Conservation (phyloP, 352 stramenopile genomes). For the Pythium brachiatum region DNA sequence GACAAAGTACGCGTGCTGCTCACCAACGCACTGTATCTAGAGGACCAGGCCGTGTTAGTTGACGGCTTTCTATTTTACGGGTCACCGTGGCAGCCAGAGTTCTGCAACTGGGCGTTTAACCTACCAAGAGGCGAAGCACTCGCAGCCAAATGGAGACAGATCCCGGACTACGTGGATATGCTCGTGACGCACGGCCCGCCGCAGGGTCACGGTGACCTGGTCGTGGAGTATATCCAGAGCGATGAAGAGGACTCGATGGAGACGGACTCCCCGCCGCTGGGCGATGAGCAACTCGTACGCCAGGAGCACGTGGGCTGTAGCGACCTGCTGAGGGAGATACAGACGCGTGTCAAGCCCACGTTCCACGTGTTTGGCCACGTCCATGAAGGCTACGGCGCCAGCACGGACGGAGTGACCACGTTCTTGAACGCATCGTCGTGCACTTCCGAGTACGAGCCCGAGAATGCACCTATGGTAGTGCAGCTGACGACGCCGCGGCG, state of each 20-base stretch:
- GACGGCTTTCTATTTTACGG: slow-evolving; percentile 77
- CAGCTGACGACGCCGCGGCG: slow-evolving; percentile 26
- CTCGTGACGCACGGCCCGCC: slow-evolving; percentile 89
- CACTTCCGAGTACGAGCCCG: slow-evolving; percentile 71
- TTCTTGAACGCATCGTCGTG: slow-evolving; percentile 87
- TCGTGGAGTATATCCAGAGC: too few species aligned
- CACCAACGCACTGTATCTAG: slow-evolving; percentile 74
- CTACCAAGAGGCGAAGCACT: slow-evolving; percentile 46
- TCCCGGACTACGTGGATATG: slow-evolving; percentile 74
- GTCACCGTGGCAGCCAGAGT: slow-evolving; percentile 78
- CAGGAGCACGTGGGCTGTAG: slow-evolving; percentile 66
- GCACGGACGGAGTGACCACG: slow-evolving; percentile 67
- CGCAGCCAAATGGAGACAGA: slow-evolving; percentile 42
- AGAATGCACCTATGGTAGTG: slow-evolving; percentile 67
- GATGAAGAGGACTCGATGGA: too few species aligned
- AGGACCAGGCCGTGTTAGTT: slow-evolving; percentile 71
- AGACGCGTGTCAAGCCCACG: slow-evolving; percentile 57
- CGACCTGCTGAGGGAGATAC: slow-evolving; percentile 73
- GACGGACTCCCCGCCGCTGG: slow-evolving; percentile 84
- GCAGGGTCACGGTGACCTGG: too few species aligned
- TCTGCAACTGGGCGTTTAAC: slow-evolving; percentile 85
- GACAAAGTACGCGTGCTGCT: slow-evolving; percentile 66
- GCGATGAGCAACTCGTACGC: slow-evolving; percentile 61
- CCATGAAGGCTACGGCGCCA: slow-evolving; percentile 82
- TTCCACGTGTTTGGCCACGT: slow-evolving; percentile 91